phyloP scores from a whole-genome alignment of 148 eudicot genomes.

The Bassia scoparia region DNA sequence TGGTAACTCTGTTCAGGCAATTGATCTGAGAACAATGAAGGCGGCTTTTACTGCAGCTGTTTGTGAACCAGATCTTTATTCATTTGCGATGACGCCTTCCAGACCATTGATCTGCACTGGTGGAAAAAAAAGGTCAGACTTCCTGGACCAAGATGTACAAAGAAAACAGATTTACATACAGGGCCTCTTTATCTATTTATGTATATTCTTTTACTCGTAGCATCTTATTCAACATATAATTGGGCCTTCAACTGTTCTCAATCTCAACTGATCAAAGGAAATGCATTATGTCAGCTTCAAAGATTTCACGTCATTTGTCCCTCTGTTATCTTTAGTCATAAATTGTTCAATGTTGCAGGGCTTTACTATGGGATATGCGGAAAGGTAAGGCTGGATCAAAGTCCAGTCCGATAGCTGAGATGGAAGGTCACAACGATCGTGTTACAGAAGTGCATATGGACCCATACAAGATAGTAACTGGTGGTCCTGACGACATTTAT shows the following conservation, averaged over 20 bases:
- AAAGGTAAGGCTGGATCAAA: conserved; percentile 31
- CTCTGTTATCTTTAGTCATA: background rate
- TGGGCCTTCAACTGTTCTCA: too few relatives aligned
- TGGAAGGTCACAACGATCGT: conserved; percentile 59
- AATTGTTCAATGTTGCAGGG: conserved; percentile 39
- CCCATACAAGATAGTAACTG: conserved; percentile 56
- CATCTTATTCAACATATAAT: too few relatives aligned
- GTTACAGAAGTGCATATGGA: conserved; percentile 61
- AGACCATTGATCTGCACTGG: conserved; percentile 68
- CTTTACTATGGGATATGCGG: conserved; percentile 71
- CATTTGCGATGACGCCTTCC: conserved; percentile 60
- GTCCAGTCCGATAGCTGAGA: conserved; percentile 34
- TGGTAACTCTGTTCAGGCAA: conserved; percentile 46
- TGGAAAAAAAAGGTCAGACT: conserved; percentile 45
- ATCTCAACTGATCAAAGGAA: too few relatives aligned
- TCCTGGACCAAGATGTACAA: background rate
- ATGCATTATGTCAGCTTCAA: background rate
- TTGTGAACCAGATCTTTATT: conserved; percentile 36
- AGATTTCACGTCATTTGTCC: background rate
- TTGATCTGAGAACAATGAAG: conserved; percentile 73
- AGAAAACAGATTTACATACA: background rate
- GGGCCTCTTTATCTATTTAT: background rate
- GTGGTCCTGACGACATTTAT: conserved; percentile 39
- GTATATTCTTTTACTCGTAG: too few relatives aligned
- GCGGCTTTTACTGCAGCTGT: conserved; percentile 39